phyloP scores from a whole-genome alignment of 2,329 filamentous ascomycete genomes.

The Neonectria sp. region DNA sequence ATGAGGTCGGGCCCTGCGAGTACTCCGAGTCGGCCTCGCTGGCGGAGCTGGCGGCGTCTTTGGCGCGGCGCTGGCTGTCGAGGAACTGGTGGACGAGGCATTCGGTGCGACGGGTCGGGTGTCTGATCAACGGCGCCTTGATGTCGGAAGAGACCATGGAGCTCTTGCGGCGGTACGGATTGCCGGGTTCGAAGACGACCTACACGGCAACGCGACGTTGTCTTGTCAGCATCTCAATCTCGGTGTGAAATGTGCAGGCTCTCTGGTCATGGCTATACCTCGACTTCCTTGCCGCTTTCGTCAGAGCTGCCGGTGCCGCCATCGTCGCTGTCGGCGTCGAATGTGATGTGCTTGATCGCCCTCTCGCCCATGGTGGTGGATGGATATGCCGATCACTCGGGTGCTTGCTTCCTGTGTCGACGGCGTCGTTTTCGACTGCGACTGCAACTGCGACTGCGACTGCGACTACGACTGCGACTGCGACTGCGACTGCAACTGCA shows the following conservation, averaged over 20 bases:
- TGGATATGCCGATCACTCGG: neutral
- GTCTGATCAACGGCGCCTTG: slow-evolving; percentile 50
- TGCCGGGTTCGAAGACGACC: slow-evolving; percentile 75
- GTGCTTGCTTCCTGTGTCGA: neutral
- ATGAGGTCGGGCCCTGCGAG: slow-evolving; percentile 49
- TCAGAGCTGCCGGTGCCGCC: slow-evolving; percentile 69
- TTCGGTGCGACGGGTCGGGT: slow-evolving; percentile 60
- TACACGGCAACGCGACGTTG: slow-evolving; percentile 42
- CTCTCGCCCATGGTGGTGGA: slow-evolving; percentile 37
- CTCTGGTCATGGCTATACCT: slow-evolving; percentile 58
- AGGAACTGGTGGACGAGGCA: slow-evolving; percentile 78
- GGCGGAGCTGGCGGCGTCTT: slow-evolving; percentile 45
- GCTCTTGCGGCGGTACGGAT: slow-evolving; percentile 76
- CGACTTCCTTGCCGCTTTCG: slow-evolving; percentile 62
- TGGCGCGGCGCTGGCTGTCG: slow-evolving; percentile 66
- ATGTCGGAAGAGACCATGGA: slow-evolving; percentile 71
- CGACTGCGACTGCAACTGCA: neutral
- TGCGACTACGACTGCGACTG: neutral
- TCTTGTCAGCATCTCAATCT: neutral
- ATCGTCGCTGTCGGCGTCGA: slow-evolving; percentile 55
- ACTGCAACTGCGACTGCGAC: neutral
- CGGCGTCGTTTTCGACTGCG: neutral
- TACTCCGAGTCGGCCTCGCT: slow-evolving; percentile 47
- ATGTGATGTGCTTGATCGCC: slow-evolving; percentile 42
- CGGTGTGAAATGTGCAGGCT: neutral